Conservation (phyloP, 169 alveolate species). For the Perkinsus olseni region DNA sequence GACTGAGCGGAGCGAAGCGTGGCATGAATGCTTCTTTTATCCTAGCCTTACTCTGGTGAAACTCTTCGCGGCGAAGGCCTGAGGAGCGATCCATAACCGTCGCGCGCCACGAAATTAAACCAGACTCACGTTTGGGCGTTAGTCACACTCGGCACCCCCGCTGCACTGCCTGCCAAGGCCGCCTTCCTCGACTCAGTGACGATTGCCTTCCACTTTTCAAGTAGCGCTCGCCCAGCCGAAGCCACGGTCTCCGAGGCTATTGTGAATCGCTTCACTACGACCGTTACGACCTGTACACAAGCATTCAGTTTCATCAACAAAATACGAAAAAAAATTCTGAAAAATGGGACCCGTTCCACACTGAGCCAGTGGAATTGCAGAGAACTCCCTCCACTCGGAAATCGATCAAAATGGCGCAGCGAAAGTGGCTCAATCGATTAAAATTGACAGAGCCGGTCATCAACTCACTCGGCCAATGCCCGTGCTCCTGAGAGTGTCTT, state of each 20-base stretch:
- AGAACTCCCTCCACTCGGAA: too few relatives aligned
- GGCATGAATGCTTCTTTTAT: background rate
- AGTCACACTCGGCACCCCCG: background rate
- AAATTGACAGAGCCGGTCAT: too few relatives aligned
- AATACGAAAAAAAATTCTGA: background rate
- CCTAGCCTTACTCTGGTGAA: background rate
- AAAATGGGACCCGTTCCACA: too few relatives aligned
- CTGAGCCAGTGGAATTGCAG: too few relatives aligned
- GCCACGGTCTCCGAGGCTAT: background rate
- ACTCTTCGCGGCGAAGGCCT: too few relatives aligned
- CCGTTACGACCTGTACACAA: background rate
- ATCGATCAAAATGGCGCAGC: too few relatives aligned
- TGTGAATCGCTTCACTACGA: background rate
- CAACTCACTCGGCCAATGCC: background rate
- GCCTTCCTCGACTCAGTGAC: background rate
- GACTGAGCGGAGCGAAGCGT: background rate
- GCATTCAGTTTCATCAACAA: background rate
- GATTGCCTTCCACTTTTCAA: background rate
- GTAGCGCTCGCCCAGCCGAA: background rate
- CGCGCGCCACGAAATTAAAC: background rate
- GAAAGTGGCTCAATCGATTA: too few relatives aligned
- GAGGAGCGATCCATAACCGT: too few relatives aligned
- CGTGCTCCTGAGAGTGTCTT: background rate
- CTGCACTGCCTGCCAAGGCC: background rate
- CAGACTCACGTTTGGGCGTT: background rate